These are phyloP conservation scores for Globisporangium parvum DNA, from an alignment of 352 stramenopile genomes.

Conservation along the genomic window DNA sequence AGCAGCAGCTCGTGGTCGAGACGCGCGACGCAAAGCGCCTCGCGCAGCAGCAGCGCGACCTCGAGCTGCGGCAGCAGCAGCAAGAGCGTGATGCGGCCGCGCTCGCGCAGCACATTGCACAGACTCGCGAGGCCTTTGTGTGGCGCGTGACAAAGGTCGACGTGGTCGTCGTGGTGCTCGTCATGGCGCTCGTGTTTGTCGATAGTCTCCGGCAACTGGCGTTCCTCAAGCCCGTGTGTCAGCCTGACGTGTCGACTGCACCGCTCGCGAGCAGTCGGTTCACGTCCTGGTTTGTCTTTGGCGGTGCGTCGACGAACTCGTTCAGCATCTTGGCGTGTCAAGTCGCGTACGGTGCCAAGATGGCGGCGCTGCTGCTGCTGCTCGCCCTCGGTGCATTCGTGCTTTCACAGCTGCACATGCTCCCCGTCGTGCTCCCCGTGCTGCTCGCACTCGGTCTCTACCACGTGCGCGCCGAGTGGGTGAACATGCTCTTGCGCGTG, in stretches of 20 bases:
- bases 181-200: constrained; percentile 75
- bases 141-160: constrained; percentile 66
- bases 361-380: constrained; percentile 39
- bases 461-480: constrained; percentile 64
- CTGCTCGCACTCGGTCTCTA: constrained; percentile 44
- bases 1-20: constrained; percentile 55
- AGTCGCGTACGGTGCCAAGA: constrained; percentile 62
- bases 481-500: constrained; percentile 74
- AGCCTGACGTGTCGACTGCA: constrained; percentile 14
- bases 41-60: constrained; percentile 42
- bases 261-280: constrained; percentile 20
- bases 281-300: constrained; percentile 50
- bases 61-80: constrained; percentile 29
- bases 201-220: constrained; percentile 56
- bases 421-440: constrained; percentile 47
- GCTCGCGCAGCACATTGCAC: constrained; percentile 28
- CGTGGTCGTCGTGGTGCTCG: constrained; percentile 62
- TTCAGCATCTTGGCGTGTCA: constrained; percentile 38
- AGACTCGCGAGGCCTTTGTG: constrained; percentile 38
- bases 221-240: constrained; percentile 57
- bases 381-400: constrained; percentile 44
- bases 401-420: constrained; percentile 56
- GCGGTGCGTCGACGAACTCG: constrained; percentile 15
- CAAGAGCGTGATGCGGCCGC: constrained; percentile 22
- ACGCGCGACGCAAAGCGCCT: constrained; percentile 54